Percentiles rank a stretch among this genome's conserved stretches.
Conservation (phyloP, 768 basidiomycete species). For the Pleurotus sapidus region DNA sequence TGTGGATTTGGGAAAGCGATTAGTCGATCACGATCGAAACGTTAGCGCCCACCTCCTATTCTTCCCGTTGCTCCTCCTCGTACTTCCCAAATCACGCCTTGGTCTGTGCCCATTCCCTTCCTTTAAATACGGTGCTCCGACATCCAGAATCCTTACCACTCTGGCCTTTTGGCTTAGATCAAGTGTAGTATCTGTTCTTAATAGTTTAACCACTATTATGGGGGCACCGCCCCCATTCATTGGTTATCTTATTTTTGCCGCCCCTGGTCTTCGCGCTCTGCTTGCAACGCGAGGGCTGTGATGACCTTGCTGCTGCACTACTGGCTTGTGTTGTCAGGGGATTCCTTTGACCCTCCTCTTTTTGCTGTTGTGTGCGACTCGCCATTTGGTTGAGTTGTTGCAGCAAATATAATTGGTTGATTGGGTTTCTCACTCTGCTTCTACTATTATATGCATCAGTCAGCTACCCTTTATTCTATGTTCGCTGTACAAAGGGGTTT, state of each 20-base stretch:
- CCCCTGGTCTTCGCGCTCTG: constrained; percentile 36
- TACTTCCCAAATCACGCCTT: no score
- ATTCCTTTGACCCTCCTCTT: constrained; percentile 17
- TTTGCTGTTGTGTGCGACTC: background rate
- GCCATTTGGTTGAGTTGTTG: background rate
- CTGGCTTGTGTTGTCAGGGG: constrained; percentile 39
- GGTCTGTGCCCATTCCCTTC: no score
- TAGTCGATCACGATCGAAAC: no score
- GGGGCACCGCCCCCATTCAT: constrained; percentile 47
- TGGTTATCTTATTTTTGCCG: constrained; percentile 60
- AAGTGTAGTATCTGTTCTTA: constrained; percentile 97
- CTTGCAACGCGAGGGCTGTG: constrained; percentile 35
- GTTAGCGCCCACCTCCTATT: no score
- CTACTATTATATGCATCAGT: no score
- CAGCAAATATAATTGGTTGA: background rate
- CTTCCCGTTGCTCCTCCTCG: no score
- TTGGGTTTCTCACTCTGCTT: no score
- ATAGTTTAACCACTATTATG: constrained; percentile 61
- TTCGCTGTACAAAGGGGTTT: no score
- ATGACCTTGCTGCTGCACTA: constrained; percentile 38
- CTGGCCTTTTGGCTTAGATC: constrained; percentile 97
- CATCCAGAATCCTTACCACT: constrained; percentile 57
- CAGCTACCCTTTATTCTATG: no score
- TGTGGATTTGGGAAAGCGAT: no score
- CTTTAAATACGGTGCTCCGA: no score